Evolutionary conservation across 2,329 filamentous ascomycete genomes (phyloP).

Genomic region (Fusarium marasasianum): DNA sequence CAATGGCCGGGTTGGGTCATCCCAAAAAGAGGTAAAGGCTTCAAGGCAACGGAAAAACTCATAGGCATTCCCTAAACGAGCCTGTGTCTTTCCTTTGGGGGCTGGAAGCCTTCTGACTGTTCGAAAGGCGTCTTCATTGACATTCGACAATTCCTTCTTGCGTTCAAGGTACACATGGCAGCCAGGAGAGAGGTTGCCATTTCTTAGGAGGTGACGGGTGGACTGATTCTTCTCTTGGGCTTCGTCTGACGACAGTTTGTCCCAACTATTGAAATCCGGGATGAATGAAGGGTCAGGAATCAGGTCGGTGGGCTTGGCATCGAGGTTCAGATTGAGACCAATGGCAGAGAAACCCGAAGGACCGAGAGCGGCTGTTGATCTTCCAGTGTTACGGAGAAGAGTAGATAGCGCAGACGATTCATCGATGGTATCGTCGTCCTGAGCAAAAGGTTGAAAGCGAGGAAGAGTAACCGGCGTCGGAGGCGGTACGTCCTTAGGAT

Average conservation of each 20-base stretch:
- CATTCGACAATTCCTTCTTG: conserved; percentile 63
- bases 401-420: conserved; percentile 54
- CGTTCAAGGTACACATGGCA: conserved; percentile 68
- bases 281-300: conserved; percentile 64
- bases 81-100: conserved; percentile 61
- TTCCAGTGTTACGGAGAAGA: conserved; percentile 63
- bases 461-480: conserved; percentile 66
- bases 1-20: conserved; percentile 61
- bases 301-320: conserved; percentile 59
- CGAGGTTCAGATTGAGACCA: conserved; percentile 63
- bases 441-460: conserved; percentile 51
- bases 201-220: conserved; percentile 60
- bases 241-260: conserved; percentile 58
- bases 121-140: conserved; percentile 68
- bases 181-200: conserved; percentile 65
- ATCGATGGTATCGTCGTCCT: conserved; percentile 44
- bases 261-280: conserved; percentile 64
- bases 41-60: conserved; percentile 74
- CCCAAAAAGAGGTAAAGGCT: conserved; percentile 67
- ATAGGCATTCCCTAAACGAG: conserved; percentile 69
- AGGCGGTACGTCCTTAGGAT: conserved; percentile 64
- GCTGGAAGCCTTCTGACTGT: conserved; percentile 67
- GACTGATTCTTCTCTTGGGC: conserved; percentile 59
- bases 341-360: conserved; percentile 65
- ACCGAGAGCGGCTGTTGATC: conserved; percentile 52